These are phyloP conservation scores for Tricholomella constricta DNA, from an alignment of 768 basidiomycete species.

Conservation along the genomic window DNA sequence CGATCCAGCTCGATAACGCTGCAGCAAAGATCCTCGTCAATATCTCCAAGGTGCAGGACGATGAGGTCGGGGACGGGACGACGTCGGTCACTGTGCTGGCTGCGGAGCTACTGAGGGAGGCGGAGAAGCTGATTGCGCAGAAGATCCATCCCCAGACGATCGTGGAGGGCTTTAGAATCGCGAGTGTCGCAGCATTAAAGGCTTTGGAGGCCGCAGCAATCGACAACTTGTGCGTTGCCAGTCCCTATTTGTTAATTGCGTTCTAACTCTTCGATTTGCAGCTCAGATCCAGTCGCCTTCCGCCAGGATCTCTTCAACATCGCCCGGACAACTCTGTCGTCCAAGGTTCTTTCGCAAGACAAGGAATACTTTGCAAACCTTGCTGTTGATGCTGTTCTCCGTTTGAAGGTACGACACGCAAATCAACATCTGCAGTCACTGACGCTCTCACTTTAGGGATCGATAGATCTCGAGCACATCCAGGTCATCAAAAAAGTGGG, in stretches of 20 bases:
- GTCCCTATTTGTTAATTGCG: not conserved
- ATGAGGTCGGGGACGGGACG: conserved; percentile 97
- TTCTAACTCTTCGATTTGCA: conserved; percentile 25
- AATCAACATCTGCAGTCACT: not conserved
- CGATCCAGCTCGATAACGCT: conserved; percentile 96
- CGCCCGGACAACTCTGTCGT: conserved; percentile 91
- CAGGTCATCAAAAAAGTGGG: conserved; percentile 99
- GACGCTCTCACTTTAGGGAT: conserved; percentile 61
- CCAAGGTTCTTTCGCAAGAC: conserved; percentile 95
- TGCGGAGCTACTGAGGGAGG: conserved; percentile 89
- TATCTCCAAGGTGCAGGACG: conserved; percentile 99
- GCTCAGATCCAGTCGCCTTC: conserved; percentile 74
- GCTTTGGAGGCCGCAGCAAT: conserved; percentile 82
- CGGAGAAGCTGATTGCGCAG: conserved; percentile 88
- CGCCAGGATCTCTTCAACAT: conserved; percentile 94
- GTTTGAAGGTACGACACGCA: conserved; percentile 66
- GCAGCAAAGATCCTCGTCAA: conserved; percentile 99
- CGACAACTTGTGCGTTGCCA: conserved; percentile 75
- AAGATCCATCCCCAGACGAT: conserved; percentile 99
- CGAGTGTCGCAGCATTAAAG: conserved; percentile 78
- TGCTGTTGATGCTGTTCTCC: conserved; percentile 93
- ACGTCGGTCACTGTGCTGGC: conserved; percentile 91
- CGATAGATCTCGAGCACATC: conserved; percentile 95
- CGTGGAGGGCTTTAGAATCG: conserved; percentile 94
- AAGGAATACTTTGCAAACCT: conserved; percentile 98